phyloP scores from a whole-genome alignment of 495 filamentous ascomycete species.

The Penicillium herquei region DNA sequence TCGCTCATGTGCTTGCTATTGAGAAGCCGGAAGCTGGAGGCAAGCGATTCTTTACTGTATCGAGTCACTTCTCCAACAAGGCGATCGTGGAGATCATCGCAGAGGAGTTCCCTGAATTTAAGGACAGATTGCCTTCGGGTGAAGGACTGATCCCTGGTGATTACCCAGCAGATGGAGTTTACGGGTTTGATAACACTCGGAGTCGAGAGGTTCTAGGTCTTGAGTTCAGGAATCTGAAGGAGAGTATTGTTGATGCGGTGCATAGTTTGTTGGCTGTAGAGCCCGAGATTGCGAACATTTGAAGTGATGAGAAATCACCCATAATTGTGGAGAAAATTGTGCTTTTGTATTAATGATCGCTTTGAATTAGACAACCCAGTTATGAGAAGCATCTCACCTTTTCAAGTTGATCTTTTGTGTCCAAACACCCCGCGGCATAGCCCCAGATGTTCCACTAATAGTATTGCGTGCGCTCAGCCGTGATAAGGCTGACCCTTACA shows the following conservation, averaged over 20 bases:
- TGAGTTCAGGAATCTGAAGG: constrained; percentile 42
- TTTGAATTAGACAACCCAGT: too few species aligned
- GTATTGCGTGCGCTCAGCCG: too few species aligned
- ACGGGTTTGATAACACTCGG: constrained; percentile 42
- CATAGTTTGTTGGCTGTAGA: constrained; percentile 24
- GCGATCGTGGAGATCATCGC: constrained; percentile 54
- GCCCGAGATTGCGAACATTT: constrained; percentile 1
- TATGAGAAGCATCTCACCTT: too few species aligned
- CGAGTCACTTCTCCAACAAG: constrained; percentile 54
- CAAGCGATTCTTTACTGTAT: constrained; percentile 60
- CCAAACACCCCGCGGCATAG: too few species aligned
- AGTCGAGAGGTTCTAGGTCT: constrained; percentile 49
- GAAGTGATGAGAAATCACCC: not conserved
- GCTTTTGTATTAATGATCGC: too few species aligned
- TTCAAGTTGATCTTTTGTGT: too few species aligned
- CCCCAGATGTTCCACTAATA: too few species aligned
- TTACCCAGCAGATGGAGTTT: constrained; percentile 38
- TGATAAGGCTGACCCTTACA: too few species aligned
- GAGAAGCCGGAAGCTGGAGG: constrained; percentile 54
- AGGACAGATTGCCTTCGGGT: constrained; percentile 46
- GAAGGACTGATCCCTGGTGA: constrained; percentile 32
- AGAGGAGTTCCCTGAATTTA: constrained; percentile 57
- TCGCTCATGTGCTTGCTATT: constrained; percentile 59
- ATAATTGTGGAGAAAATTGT: not conserved
- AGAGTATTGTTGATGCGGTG: constrained; percentile 50